Percentiles rank a stretch among this genome's conserved stretches.
phyloP scores from a whole-genome alignment of 768 basidiomycete genomes.

The Cystobasidium tubakii region DNA sequence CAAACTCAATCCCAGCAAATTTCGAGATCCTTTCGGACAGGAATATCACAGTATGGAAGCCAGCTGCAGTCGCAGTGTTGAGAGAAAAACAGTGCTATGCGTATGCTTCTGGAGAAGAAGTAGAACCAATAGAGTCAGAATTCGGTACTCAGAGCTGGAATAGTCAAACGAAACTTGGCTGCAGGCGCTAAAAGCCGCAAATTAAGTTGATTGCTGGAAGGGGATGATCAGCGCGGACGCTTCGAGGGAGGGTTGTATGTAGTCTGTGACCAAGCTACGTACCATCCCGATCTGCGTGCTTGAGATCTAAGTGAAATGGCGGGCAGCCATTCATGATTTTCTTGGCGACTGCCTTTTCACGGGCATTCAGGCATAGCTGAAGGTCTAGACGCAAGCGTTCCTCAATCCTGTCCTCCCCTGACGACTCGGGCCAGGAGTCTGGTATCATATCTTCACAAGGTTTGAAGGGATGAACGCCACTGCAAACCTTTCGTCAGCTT shows the following conservation, averaged over 20 bases:
- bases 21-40: too few species aligned
- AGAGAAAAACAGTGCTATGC: too few species aligned
- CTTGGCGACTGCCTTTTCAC: slow-evolving; percentile 2
- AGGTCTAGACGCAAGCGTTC: not conserved
- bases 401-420: not conserved
- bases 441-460: not conserved
- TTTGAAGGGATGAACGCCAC: not conserved
- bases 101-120: too few species aligned
- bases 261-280: too few species aligned
- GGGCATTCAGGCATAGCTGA: not conserved
- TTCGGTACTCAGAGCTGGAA: too few species aligned
- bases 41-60: too few species aligned
- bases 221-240: too few species aligned
- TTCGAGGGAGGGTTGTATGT: too few species aligned
- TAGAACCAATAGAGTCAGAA: too few species aligned
- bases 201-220: not conserved
- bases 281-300: not conserved
- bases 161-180: not conserved
- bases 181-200: not conserved
- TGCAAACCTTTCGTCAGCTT: not conserved
- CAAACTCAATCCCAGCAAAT: too few species aligned
- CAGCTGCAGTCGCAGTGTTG: too few species aligned
- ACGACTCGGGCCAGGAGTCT: not conserved
- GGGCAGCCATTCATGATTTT: slow-evolving; percentile 14
- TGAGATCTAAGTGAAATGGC: not conserved